Percentiles rank a stretch among this genome's conserved stretches.
Conservation (phyloP, 495 filamentous ascomycete species). For the Podospora pseudoanserina region DNA sequence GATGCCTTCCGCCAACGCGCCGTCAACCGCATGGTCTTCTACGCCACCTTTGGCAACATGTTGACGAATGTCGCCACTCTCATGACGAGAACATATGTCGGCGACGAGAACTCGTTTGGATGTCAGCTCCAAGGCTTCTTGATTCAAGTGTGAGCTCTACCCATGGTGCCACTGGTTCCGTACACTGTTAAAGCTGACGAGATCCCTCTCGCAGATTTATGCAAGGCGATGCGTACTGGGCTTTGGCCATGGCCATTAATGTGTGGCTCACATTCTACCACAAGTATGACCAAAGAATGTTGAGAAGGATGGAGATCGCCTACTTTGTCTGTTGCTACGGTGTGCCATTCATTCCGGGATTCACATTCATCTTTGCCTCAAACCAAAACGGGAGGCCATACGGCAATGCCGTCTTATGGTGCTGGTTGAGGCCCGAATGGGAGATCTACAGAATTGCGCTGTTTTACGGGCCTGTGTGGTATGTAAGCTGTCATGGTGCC, state of each 20-base stretch:
- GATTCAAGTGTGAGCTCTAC: conserved; percentile 59
- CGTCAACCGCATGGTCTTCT: conserved; percentile 87
- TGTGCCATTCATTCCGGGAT: conserved; percentile 64
- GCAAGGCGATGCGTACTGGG: conserved; percentile 76
- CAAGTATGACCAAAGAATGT: conserved; percentile 62
- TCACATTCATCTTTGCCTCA: conserved; percentile 64
- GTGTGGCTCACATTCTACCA: conserved; percentile 84
- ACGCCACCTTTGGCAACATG: conserved; percentile 79
- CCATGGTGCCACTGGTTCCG: neutral
- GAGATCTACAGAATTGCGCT: conserved; percentile 69
- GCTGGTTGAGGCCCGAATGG: conserved; percentile 67
- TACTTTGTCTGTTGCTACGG: conserved; percentile 76
- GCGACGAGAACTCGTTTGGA: conserved; percentile 45
- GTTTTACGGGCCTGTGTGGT: conserved; percentile 87
- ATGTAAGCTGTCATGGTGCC: neutral
- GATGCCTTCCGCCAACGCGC: conserved; percentile 65
- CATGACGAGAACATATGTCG: conserved; percentile 59
- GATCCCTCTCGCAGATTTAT: conserved; percentile 55
- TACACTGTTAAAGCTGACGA: neutral
- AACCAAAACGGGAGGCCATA: conserved; percentile 57
- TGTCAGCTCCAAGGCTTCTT: conserved; percentile 78
- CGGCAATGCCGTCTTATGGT: conserved; percentile 80
- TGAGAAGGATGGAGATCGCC: conserved; percentile 66
- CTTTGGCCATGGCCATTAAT: conserved; percentile 82
- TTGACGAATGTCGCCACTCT: conserved; percentile 76